Conservation (phyloP, 1,284 basidiomycete species). For the Neotropicomus parvogracilis region DNA sequence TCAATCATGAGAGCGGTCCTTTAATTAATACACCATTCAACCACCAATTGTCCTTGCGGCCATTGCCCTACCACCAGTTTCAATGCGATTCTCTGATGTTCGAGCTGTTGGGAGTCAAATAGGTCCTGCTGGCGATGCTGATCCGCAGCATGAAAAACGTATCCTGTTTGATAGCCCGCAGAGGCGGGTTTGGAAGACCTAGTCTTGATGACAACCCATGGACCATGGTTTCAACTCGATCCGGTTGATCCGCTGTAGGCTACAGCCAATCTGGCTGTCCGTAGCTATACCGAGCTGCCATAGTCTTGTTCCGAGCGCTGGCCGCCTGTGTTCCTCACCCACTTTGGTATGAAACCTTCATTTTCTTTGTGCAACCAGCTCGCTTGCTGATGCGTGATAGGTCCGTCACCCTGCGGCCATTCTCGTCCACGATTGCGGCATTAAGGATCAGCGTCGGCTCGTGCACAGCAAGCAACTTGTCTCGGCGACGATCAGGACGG, state of each 20-base stretch:
- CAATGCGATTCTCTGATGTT: slow-evolving; percentile 19
- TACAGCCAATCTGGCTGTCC: slow-evolving; percentile 19
- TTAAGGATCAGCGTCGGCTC: slow-evolving; percentile 30
- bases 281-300: slow-evolving; percentile 7
- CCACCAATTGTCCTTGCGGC: slow-evolving; percentile 21
- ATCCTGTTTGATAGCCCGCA: slow-evolving; percentile 11
- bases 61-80: slow-evolving; percentile 14
- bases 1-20: slow-evolving; percentile 32
- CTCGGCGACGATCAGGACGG: slow-evolving; percentile 33
- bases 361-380: slow-evolving; percentile 13
- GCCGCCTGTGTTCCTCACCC: slow-evolving; percentile 15
- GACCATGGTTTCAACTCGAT: too few species aligned
- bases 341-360: slow-evolving; percentile 24
- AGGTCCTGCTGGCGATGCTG: slow-evolving; percentile 17
- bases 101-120: slow-evolving; percentile 10
- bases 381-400: slow-evolving; percentile 12
- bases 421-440: slow-evolving; percentile 9
- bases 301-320: slow-evolving; percentile 11
- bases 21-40: slow-evolving; percentile 31
- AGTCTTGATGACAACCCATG: slow-evolving; percentile 9
- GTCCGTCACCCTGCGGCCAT: slow-evolving; percentile 8
- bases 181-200: slow-evolving; percentile 1
- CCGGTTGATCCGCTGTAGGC: slow-evolving; percentile 30
- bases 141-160: slow-evolving; percentile 22
- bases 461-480: slow-evolving; percentile 30